phyloP scores from a whole-genome alignment of 2,329 filamentous ascomycete genomes.

The Akanthomyces dipterigenus region DNA sequence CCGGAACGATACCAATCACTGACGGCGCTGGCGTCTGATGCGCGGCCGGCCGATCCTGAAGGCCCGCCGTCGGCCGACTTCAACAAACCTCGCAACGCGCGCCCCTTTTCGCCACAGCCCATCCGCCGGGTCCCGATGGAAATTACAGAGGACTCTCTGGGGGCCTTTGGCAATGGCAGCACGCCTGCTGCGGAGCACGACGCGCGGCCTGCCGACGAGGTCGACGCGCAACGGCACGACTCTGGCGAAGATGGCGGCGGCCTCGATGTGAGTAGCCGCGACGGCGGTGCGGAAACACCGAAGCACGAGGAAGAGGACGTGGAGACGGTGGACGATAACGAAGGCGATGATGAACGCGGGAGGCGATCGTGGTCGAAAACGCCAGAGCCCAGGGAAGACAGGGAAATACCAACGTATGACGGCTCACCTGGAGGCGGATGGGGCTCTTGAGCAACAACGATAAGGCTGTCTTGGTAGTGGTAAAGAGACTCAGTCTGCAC shows the following conservation, averaged over 20 bases:
- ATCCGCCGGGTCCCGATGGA: conserved; percentile 35
- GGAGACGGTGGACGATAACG: conserved; percentile 12
- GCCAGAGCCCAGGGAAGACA: background rate
- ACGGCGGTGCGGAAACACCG: conserved; percentile 10
- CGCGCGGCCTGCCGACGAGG: conserved; percentile 11
- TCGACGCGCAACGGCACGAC: conserved; percentile 12
- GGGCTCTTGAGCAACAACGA: conserved; percentile 9
- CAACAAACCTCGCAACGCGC: conserved; percentile 45
- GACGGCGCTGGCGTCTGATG: conserved; percentile 35
- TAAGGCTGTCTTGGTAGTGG: background rate
- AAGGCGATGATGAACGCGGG: conserved; percentile 15
- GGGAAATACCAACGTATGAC: background rate
- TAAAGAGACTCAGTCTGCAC: background rate
- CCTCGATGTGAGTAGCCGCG: conserved; percentile 10
- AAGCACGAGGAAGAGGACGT: conserved; percentile 15
- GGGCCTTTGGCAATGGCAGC: conserved; percentile 15
- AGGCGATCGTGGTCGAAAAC: conserved; percentile 5
- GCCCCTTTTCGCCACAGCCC: conserved; percentile 56
- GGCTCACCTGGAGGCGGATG: conserved; percentile 17
- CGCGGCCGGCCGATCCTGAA: conserved; percentile 27
- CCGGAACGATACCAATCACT: conserved; percentile 52
- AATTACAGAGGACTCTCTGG: conserved; percentile 33
- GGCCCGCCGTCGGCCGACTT: conserved; percentile 49
- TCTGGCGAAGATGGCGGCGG: conserved; percentile 9
- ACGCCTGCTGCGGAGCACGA: conserved; percentile 17